These are phyloP conservation scores for Microsporum ferrugineum DNA, from an alignment of 2,329 filamentous ascomycete species.

Conservation along the genomic window DNA sequence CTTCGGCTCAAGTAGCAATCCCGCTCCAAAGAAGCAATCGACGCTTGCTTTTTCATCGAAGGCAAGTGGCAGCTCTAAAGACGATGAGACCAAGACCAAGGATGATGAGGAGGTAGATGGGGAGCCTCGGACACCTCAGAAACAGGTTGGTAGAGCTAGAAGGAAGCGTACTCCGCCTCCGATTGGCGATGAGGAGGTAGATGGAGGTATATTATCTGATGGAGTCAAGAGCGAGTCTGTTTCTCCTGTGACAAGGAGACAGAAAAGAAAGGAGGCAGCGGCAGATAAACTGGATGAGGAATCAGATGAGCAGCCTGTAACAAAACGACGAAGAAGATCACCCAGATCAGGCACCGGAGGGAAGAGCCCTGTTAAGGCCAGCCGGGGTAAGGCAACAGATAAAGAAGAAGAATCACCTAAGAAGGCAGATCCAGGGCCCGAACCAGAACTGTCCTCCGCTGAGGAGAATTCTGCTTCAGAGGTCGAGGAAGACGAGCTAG, in stretches of 20 bases:
- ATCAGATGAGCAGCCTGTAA: conserved; percentile 49
- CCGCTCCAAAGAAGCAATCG: conserved; percentile 59
- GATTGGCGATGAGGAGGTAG: conserved; percentile 9
- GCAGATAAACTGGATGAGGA: conserved; percentile 38
- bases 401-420: conserved; percentile 16
- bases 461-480: conserved; percentile 32
- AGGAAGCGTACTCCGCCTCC: conserved; percentile 12
- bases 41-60: conserved; percentile 58
- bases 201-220: conserved; percentile 11
- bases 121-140: neutral
- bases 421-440: conserved; percentile 41
- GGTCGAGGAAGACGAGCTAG: conserved; percentile 41
- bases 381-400: neutral
- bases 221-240: conserved; percentile 12
- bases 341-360: conserved; percentile 13
- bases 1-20: conserved; percentile 57
- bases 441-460: conserved; percentile 19
- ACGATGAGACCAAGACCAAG: conserved; percentile 17
- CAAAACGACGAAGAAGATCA: conserved; percentile 40
- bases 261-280: conserved; percentile 32
- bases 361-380: neutral
- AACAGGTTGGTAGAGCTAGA: neutral
- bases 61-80: conserved; percentile 39
- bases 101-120: conserved; percentile 9
- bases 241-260: conserved; percentile 15